phyloP scores from a whole-genome alignment of 176 grass and related monocot genomes.

The Elymus sibiricus region DNA sequence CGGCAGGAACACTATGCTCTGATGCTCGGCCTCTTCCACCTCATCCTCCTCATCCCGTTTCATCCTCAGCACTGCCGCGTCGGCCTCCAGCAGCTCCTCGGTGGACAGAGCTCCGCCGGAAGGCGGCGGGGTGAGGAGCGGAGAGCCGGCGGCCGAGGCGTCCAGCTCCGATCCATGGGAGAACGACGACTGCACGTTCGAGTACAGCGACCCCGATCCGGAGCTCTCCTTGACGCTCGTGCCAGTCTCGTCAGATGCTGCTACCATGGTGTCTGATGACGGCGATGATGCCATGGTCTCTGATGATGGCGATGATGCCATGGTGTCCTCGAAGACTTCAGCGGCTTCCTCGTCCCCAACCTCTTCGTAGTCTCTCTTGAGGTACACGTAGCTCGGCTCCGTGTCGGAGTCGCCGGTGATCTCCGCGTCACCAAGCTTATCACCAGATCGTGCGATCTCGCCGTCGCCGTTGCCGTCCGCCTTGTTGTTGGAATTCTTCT shows the following conservation, averaged over 20 bases:
- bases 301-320: neutral
- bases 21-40: neutral
- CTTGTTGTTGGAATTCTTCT: neutral
- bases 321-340: neutral
- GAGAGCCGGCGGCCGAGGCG: conserved; percentile 26
- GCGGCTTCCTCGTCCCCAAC: neutral
- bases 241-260: neutral
- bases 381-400: conserved; percentile 47
- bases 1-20: neutral
- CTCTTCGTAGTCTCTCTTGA: conserved; percentile 29
- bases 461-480: neutral
- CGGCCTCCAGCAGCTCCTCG: conserved; percentile 27
- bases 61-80: conserved; percentile 29
- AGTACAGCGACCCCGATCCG: conserved; percentile 61
- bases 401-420: conserved; percentile 52
- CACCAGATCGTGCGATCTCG: neutral
- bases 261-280: neutral
- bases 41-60: conserved; percentile 29
- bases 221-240: conserved; percentile 33
- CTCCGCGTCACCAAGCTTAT: neutral
- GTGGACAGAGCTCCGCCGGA: conserved; percentile 18
- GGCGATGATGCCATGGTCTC: neutral
- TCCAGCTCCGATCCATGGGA: conserved; percentile 49
- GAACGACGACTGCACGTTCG: conserved; percentile 61
- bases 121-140: conserved; percentile 4